phyloP scores from a whole-genome alignment of 2,329 filamentous ascomycete species.

The Polytolypa hystricis region DNA sequence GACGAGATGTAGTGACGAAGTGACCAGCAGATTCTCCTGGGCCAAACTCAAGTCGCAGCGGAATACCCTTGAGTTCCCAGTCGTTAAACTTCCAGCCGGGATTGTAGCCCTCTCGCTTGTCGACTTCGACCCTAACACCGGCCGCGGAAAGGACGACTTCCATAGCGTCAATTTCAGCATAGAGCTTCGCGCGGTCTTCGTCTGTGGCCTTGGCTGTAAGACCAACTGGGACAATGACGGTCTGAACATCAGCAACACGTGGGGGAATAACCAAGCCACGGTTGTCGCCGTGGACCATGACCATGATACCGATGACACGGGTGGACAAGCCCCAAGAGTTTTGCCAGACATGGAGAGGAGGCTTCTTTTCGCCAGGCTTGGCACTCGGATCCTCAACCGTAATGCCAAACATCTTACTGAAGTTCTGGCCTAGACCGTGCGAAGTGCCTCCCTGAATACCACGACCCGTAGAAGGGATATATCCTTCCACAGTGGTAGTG shows the following conservation, averaged over 20 bases:
- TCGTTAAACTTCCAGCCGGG: slow-evolving; percentile 98
- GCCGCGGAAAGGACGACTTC: slow-evolving; percentile 57
- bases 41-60: slow-evolving; percentile 87
- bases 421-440: slow-evolving; percentile 92
- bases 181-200: slow-evolving; percentile 66
- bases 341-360: slow-evolving; percentile 85
- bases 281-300: slow-evolving; percentile 95
- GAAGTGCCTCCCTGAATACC: slow-evolving; percentile 95
- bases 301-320: slow-evolving; percentile 95
- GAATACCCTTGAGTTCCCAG: slow-evolving; percentile 94
- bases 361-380: slow-evolving; percentile 61
- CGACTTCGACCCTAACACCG: slow-evolving; percentile 67
- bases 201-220: slow-evolving; percentile 77
- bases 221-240: slow-evolving; percentile 81
- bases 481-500: slow-evolving; percentile 93
- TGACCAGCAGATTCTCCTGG: slow-evolving; percentile 84
- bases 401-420: slow-evolving; percentile 98
- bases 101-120: slow-evolving; percentile 79
- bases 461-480: slow-evolving; percentile 88
- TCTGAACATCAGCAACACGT: slow-evolving; percentile 74
- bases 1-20: slow-evolving; percentile 73
- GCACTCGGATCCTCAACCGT: slow-evolving; percentile 81
- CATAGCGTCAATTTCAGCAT: slow-evolving; percentile 64
- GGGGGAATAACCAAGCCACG: slow-evolving; percentile 90
- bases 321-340: slow-evolving; percentile 99